These are phyloP conservation scores for Aspergillus vadensis DNA, from an alignment of 2,329 filamentous ascomycete genomes.

Conservation along the genomic window DNA sequence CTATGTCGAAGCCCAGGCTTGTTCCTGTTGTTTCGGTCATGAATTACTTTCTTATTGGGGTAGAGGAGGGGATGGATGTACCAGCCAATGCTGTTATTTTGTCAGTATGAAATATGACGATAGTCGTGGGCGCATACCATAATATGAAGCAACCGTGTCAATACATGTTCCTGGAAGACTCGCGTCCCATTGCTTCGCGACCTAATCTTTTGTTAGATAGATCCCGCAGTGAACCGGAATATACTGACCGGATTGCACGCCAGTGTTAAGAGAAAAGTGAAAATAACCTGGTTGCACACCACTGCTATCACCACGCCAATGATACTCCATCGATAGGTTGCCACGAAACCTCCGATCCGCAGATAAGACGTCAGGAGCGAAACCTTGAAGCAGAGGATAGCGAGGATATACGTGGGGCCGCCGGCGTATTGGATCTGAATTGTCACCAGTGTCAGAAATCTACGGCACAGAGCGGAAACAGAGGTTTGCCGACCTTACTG, in stretches of 20 bases:
- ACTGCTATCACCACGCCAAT: conserved; percentile 40
- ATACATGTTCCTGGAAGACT: conserved; percentile 45
- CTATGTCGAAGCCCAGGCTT: conserved; percentile 25
- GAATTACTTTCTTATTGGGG: background rate
- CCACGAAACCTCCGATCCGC: conserved; percentile 47
- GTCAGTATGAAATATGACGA: background rate
- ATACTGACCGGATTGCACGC: conserved; percentile 32
- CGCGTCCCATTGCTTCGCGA: background rate
- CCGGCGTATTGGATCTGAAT: conserved; percentile 32
- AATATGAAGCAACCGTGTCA: conserved; percentile 47
- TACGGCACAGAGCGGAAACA: background rate
- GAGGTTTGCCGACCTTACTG: conserved; percentile 24
- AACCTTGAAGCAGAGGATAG: conserved; percentile 51
- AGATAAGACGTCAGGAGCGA: conserved; percentile 51
- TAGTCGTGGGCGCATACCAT: conserved; percentile 24
- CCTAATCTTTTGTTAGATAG: background rate
- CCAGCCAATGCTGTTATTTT: conserved; percentile 12
- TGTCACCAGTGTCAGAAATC: background rate
- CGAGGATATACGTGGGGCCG: conserved; percentile 31
- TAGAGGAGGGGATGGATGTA: background rate
- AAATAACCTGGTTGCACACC: conserved; percentile 43
- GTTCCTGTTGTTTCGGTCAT: conserved; percentile 17
- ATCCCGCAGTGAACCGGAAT: background rate
- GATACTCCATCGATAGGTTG: conserved; percentile 37
- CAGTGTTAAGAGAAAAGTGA: conserved; percentile 30